Conservation (phyloP, 108 stramenopile species). For the Aurantiochytrium sp. region DNA sequence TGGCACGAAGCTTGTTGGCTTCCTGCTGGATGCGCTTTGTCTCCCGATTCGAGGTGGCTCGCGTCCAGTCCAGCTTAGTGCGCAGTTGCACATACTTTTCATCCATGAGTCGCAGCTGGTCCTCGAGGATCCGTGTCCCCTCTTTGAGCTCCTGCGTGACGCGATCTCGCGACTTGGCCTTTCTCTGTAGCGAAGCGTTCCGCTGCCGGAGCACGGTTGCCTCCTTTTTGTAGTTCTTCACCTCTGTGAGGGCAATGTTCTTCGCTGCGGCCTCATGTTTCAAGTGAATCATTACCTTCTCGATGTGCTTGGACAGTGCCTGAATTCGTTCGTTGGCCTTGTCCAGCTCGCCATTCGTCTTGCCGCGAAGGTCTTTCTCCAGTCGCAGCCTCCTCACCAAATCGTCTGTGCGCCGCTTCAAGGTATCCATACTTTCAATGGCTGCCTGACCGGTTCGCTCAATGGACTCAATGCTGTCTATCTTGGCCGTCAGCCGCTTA, state of each 20-base stretch:
- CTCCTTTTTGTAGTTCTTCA: constrained; percentile 40
- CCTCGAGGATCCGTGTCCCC: constrained; percentile 57
- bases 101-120: constrained; percentile 67
- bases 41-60: constrained; percentile 15
- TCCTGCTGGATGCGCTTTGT: neutral
- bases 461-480: neutral
- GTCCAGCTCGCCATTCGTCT: neutral
- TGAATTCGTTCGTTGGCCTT: constrained; percentile 40
- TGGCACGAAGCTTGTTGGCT: neutral
- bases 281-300: constrained; percentile 64
- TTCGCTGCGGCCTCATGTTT: constrained; percentile 65
- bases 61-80: constrained; percentile 61
- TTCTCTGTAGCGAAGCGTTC: constrained; percentile 34
- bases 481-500: neutral
- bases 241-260: constrained; percentile 41
- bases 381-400: neutral
- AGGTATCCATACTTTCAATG: neutral
- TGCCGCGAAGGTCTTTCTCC: constrained; percentile 14
- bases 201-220: constrained; percentile 31
- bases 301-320: constrained; percentile 59
- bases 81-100: constrained; percentile 64
- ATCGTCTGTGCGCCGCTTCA: neutral
- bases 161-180: constrained; percentile 47
- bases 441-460: neutral
- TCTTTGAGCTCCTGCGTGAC: constrained; percentile 56